Evolutionary conservation across 768 basidiomycete genomes (phyloP), one percentile per base, ranked within the genome.

Genomic region (Lactarius vividus): DNA sequence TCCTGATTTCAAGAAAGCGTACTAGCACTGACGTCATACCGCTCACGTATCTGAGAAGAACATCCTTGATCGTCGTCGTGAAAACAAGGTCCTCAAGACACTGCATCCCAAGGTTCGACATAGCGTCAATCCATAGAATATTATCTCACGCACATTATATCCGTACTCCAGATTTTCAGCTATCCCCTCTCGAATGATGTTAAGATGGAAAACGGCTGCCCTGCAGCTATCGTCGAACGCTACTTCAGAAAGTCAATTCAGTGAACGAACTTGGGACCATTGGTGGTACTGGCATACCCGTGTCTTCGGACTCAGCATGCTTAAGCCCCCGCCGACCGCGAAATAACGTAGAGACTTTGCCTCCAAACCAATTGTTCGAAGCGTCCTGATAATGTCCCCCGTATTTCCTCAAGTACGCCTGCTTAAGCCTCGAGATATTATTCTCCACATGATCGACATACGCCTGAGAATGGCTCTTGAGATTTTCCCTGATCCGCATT

Each of bases 131-230:
- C 6, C 16, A 7, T 13, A 56, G 16, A 37, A 40, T n/a, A 39
- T 13, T 40, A 67, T 28, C 35, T 23, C n/a, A 73, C 82, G 68
- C 68, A 89, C 94, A 71, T 85, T 91, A 72, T 90, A 92, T 4
- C 91, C 94, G 52, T 86, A 85, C 72, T 93, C 87, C 40, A 96
- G 75, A 44, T 88, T 91, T 75, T 94, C 96, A 7, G 87, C 87
- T 67, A 91, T 82, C 42, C 89, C 83, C 35, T 96, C 79, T 42
- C 95, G 81, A 42, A 96, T 80, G 0, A 95, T 95, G 78, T 97
- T 95, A n/a, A 94, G 78, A 88, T 92, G 91, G 75, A 96, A 88
- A 26, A 97, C 88, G 39, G 86, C 93, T 69, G 88, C 91, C 33
- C 94, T 81, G 72, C 96, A 97, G 65, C 95, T 94, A 74, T 88